Evolutionary conservation across 1,284 basidiomycete species (phyloP).

Genomic region (Marasmius tenuissimus): DNA sequence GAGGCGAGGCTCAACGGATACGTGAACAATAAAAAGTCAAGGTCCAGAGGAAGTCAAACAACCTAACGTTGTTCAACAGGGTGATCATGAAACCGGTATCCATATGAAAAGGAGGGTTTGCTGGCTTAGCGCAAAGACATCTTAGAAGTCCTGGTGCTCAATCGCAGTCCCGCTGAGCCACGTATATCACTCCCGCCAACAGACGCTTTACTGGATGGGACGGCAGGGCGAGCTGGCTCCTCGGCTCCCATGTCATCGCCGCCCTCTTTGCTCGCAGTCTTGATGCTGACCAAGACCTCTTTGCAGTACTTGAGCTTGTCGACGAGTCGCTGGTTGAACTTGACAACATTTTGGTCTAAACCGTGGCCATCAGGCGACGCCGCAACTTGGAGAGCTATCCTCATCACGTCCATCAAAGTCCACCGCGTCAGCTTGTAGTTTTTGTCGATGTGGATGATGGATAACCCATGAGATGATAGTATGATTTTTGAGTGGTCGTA

Average conservation of each 20-base stretch:
- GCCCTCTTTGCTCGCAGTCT: slow-evolving; percentile 32
- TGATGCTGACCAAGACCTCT: slow-evolving; percentile 72
- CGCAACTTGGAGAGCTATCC: slow-evolving; percentile 43
- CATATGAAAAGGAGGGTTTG: background rate
- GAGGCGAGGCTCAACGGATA: background rate
- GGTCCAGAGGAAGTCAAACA: background rate
- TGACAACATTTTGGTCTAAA: slow-evolving; percentile 51
- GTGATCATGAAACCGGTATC: background rate
- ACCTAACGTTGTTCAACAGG: slow-evolving; percentile 6
- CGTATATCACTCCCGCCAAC: background rate
- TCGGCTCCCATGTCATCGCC: background rate
- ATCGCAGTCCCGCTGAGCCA: background rate
- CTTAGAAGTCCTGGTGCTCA: slow-evolving; percentile 12
- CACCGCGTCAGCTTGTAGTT: slow-evolving; percentile 78
- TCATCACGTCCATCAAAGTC: slow-evolving; percentile 76
- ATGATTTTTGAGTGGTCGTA: slow-evolving; percentile 97
- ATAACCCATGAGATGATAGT: slow-evolving; percentile 75
- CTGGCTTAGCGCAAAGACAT: slow-evolving; percentile 7
- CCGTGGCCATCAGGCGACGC: slow-evolving; percentile 20
- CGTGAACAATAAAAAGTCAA: background rate
- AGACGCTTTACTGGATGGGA: background rate
- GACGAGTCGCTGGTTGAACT: slow-evolving; percentile 62
- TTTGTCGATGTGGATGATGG: slow-evolving; percentile 90
- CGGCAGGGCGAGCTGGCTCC: background rate
- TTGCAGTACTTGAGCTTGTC: slow-evolving; percentile 83